Percentiles rank a stretch among this genome's conserved stretches.
Evolutionary conservation across 75 land plant species (phyloP).

Genomic region (Selaginella tamariscina): DNA sequence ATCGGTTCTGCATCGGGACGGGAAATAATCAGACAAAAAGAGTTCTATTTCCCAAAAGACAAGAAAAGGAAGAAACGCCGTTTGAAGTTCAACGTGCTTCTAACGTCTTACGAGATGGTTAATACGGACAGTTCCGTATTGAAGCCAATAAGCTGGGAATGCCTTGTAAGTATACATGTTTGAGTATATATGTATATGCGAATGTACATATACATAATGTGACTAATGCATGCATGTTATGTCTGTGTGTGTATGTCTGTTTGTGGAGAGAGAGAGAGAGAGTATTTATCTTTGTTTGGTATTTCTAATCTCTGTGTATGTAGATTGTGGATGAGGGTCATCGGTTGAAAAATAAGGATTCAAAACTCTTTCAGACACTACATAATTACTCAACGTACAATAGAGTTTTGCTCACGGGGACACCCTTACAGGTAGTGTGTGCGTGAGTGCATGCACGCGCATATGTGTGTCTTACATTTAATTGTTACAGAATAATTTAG

Average conservation of each 20-base stretch:
- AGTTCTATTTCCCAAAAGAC: constrained; percentile 56
- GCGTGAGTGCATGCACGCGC: too few relatives aligned
- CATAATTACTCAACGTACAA: constrained; percentile 52
- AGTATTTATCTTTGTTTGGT: not conserved
- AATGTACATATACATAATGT: too few relatives aligned
- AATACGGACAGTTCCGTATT: constrained; percentile 52
- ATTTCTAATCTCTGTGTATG: not conserved
- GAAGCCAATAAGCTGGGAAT: constrained; percentile 80
- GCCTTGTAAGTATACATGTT: constrained; percentile 62
- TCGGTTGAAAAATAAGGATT: constrained; percentile 95
- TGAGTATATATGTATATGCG: too few relatives aligned
- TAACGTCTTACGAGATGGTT: constrained; percentile 98
- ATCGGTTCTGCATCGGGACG: constrained; percentile 78
- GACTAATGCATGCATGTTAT: too few relatives aligned
- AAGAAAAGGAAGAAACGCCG: constrained; percentile 61
- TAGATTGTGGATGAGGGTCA: constrained; percentile 99
- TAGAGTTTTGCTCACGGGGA: constrained; percentile 87
- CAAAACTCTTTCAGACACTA: constrained; percentile 78
- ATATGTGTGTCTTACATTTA: too few relatives aligned
- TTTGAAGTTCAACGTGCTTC: constrained; percentile 89
- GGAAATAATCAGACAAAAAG: constrained; percentile 64
- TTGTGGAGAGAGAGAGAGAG: too few relatives aligned
- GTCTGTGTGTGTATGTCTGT: too few relatives aligned
- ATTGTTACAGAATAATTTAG: constrained; percentile 76
- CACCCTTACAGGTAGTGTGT: constrained; percentile 98